Base-by-base conservation (phyloP, 164 flowering plant genomes). In the Berberis thunbergii region DNA sequence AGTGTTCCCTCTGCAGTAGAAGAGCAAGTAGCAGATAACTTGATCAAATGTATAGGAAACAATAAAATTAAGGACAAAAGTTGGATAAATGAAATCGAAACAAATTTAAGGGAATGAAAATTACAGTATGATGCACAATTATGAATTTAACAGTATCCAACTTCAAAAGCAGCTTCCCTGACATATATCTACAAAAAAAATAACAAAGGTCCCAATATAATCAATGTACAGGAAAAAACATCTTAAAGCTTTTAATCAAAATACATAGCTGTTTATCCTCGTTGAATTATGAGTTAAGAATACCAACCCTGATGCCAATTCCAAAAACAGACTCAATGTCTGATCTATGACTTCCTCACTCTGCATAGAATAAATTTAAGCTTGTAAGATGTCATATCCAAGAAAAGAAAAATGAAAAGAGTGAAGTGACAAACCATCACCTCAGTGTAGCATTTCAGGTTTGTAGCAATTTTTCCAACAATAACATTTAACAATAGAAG, bases 391-490 rank as follows among this genome's bases (percentile, higher is more conserved):
- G n/a, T 7, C 7, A 26, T 3, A 65, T 41, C n/a, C 42, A 62
- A 63, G 38, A 62, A 41, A 9, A 43, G 7, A 41, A 62, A 3
- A 38, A 63, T 62, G n/a, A 68, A 10, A 46, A 55, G 64, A 45
- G 58, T 58, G 61, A 7, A 55, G 1, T 52, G 50, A 5, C 4
- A 39, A 66, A 60, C 39, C 43, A 41, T 74, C 41, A 91, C 99
- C 96, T 85, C 86, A 1, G 94, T 81, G 64, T 91, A 95, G 72
- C 92, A 87, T 72, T 95, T 95, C 11, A 95, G 84, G 68, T 95
- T 95, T 60, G 99, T 91, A 49, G 88, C 97, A 77, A 95, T 95
- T 78, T 95, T 95, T 55, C 94, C 85, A 72, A 91, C 91, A 80
- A 95, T 81, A 63, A 88, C 88, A 81, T 91, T 92, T 70, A 95